phyloP scores from a whole-genome alignment of 306 rosid species.

The Vachellia pachyceras region DNA sequence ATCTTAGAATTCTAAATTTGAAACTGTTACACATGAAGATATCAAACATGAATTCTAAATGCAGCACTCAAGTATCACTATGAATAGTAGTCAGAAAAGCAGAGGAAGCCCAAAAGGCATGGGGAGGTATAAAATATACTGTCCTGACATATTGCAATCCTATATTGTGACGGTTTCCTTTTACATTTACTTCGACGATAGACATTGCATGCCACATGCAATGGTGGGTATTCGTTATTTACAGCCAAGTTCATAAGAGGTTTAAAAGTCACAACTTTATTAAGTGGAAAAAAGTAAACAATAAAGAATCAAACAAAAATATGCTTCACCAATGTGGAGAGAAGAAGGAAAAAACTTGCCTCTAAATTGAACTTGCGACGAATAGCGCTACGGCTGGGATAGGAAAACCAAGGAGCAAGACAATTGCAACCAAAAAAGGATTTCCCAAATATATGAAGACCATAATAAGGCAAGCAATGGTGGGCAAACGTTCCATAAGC shows the following conservation, averaged over 20 bases:
- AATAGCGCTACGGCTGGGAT: constrained; percentile 72
- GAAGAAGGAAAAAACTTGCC: constrained; percentile 57
- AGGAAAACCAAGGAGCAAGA: constrained; percentile 87
- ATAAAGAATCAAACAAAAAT: neutral
- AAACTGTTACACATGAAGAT: neutral
- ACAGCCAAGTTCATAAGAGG: neutral
- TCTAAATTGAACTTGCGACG: constrained; percentile 89
- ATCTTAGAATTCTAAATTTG: constrained; percentile 19
- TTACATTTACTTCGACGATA: neutral
- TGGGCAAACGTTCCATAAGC: constrained; percentile 72
- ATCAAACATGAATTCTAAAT: neutral
- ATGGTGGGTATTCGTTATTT: constrained; percentile 15
- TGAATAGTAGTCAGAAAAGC: constrained; percentile 6
- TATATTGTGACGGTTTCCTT: neutral
- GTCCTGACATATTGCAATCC: neutral
- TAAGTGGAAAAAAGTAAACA: constrained; percentile 9
- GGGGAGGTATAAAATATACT: constrained; percentile 25
- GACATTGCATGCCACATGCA: neutral
- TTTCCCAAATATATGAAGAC: constrained; percentile 71
- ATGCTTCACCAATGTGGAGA: neutral
- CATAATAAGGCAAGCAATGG: constrained; percentile 81
- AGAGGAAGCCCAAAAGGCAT: constrained; percentile 1
- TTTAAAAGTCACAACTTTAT: constrained; percentile 17
- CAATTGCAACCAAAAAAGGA: constrained; percentile 71
- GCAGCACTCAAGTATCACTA: neutral